Evolutionary conservation across 768 basidiomycete genomes (phyloP), one percentile per base, ranked within the genome.

Genomic region (Lactarius psammicola): DNA sequence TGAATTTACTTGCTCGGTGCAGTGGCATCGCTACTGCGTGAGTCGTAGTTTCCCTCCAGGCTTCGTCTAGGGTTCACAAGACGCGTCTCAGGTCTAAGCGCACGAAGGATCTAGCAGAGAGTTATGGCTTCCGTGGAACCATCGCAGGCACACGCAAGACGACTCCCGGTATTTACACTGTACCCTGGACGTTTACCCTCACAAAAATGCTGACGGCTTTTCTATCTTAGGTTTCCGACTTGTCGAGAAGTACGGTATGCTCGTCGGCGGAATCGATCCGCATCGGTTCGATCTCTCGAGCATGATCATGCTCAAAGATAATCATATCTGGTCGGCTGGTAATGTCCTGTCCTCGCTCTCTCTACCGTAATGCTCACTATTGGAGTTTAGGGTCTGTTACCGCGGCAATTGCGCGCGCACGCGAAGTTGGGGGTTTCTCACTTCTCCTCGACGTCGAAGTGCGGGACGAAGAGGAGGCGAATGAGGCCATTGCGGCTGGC

Each of bases 251-350:
- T 98, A 99, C 74, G 97, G 89, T 4, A 98, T 99, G 97, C 78
- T 98, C 54, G 93, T 98, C 17, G 97, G 97, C 20, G 97, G 97
- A 7, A 90, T 98, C 71, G 96, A 99, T 74, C 80, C 92, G 10
- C 97, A 99, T 79, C 86, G 97, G 28, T 89, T 97, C 70, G 95
- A 98, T 76, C 82, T 98, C n/a, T 95, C 92, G 33, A 92, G 91
- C 74, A 98, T 99, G 97, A 95, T 99, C 73, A 99, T 99, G 97
- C 85, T 99, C 72, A 98, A 98, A 77, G 97, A 99, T 72, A 99
- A 99, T 75, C 97, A 99, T 74, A 92, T 98, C 74, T 98, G 95
- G 95, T 96, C 95, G 3, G 91, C 88, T 51, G 95, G 95, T 88
- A 73, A n/a, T n/a, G n/a, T n/a, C n/a, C n/a, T 67, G 81, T 60